Evolutionary conservation across 1,139 yeast species (phyloP).

Genomic region (Yamadazyma kanchanaburiensis): DNA sequence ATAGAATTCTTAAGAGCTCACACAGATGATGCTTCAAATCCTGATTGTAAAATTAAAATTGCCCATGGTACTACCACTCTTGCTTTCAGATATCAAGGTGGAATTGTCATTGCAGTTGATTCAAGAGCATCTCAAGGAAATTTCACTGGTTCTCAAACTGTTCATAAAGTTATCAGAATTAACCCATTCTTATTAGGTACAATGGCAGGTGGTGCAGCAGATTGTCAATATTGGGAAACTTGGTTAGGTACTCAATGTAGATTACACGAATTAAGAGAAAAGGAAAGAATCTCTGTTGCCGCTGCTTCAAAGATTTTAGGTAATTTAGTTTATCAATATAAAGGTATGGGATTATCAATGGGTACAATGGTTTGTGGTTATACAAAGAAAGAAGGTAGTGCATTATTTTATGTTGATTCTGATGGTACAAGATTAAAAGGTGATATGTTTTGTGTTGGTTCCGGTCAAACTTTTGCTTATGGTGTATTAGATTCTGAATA

Average conservation of each 20-base stretch:
- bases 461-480: slow-evolving; percentile 99
- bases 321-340: slow-evolving; percentile 87
- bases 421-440: slow-evolving; percentile 97
- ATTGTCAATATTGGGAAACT: slow-evolving; percentile 99
- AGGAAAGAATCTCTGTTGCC: slow-evolving; percentile 92
- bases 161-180: slow-evolving; percentile 93
- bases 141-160: slow-evolving; percentile 98
- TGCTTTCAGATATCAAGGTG: slow-evolving; percentile 94
- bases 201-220: slow-evolving; percentile 99
- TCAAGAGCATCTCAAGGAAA: slow-evolving; percentile 98
- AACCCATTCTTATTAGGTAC: slow-evolving; percentile 95
- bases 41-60: slow-evolving; percentile 91
- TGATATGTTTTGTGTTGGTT: slow-evolving; percentile 94
- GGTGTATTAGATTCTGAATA: slow-evolving; percentile 95
- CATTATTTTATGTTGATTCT: slow-evolving; percentile 93
- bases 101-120: slow-evolving; percentile 95
- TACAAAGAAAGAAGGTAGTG: slow-evolving; percentile 92
- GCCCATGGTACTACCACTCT: slow-evolving; percentile 99
- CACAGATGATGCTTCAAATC: slow-evolving; percentile 89
- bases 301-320: slow-evolving; percentile 94
- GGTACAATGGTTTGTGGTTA: slow-evolving; percentile 99
- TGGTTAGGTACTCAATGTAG: slow-evolving; percentile 98
- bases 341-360: slow-evolving; percentile 98
- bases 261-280: slow-evolving; percentile 88
- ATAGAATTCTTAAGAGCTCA: slow-evolving; percentile 97